Conservation (phyloP, 805 yeast species). For the Saccharomyces jurei region DNA sequence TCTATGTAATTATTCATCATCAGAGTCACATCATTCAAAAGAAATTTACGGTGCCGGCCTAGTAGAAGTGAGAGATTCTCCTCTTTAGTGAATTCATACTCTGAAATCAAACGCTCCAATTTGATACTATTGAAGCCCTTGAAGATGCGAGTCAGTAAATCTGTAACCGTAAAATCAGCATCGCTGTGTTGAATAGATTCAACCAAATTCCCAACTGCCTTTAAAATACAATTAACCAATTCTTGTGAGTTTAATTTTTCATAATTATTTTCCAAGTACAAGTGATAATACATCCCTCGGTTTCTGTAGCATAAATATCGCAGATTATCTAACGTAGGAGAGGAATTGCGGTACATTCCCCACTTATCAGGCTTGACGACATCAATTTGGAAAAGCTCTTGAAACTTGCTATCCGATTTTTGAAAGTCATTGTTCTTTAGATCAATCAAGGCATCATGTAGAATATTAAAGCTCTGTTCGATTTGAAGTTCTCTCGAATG, state of each 20-base stretch:
- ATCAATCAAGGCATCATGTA: conserved; percentile 57
- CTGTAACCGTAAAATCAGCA: conserved; percentile 51
- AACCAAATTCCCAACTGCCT: conserved; percentile 52
- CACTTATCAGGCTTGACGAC: conserved; percentile 46
- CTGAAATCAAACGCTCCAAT: conserved; percentile 49
- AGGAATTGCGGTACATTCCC: conserved; percentile 28
- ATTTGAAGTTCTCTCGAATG: conserved; percentile 86
- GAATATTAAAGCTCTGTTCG: conserved; percentile 74
- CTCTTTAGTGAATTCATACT: conserved; percentile 44
- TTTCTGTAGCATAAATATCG: conserved; percentile 76
- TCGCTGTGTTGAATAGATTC: conserved; percentile 60
- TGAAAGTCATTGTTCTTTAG: conserved; percentile 46
- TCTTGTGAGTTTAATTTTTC: conserved; percentile 26
- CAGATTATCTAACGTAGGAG: conserved; percentile 66
- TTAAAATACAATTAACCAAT: conserved; percentile 37
- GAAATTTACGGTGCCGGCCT: conserved; percentile 10
- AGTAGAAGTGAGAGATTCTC: conserved; percentile 16
- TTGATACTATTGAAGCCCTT: conserved; percentile 40
- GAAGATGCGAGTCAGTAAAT: conserved; percentile 44
- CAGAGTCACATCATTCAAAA: not conserved
- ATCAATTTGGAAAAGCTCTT: conserved; percentile 57
- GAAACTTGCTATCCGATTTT: conserved; percentile 49
- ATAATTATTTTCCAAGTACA: conserved; percentile 24
- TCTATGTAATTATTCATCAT: not conserved
- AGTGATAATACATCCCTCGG: conserved; percentile 62